Conservation (phyloP, 148 eudicot genomes). For the Spergularia bocconei region DNA sequence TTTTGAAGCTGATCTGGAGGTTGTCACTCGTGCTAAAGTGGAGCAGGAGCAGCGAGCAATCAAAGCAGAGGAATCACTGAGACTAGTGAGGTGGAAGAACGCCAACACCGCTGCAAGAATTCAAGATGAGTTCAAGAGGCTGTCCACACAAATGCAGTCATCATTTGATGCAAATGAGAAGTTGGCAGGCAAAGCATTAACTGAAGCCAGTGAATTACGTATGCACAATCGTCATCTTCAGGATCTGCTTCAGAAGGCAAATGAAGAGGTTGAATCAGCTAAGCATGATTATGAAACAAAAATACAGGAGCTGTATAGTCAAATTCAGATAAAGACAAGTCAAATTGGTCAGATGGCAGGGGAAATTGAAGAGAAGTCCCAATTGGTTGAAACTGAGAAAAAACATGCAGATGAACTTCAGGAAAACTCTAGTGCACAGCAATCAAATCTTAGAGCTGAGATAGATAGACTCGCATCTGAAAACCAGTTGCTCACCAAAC, state of each 20-base stretch:
- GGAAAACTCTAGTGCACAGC: constrained; percentile 36
- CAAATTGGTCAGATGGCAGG: constrained; percentile 37
- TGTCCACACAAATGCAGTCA: constrained; percentile 68
- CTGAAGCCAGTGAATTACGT: constrained; percentile 73
- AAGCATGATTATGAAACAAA: constrained; percentile 55
- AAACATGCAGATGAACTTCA: constrained; percentile 43
- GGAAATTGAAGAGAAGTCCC: constrained; percentile 45
- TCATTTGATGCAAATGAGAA: constrained; percentile 76
- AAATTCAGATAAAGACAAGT: constrained; percentile 38
- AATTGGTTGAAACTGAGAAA: constrained; percentile 39
- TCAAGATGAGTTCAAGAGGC: constrained; percentile 72
- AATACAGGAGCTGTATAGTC: constrained; percentile 41
- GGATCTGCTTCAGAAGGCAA: constrained; percentile 51
- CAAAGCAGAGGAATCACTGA: constrained; percentile 72
- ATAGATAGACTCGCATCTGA: constrained; percentile 44
- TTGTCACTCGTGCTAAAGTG: constrained; percentile 56
- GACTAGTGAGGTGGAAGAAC: constrained; percentile 63
- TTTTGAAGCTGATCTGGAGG: constrained; percentile 81
- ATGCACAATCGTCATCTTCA: constrained; percentile 52
- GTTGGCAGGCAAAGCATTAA: constrained; percentile 57
- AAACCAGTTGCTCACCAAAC: constrained; percentile 38
- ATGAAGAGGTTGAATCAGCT: constrained; percentile 49
- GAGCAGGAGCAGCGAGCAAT: constrained; percentile 89
- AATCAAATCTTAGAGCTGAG: constrained; percentile 41
- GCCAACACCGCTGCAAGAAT: constrained; percentile 72